Percentiles rank a stretch among this genome's conserved stretches.
These are phyloP conservation scores for Streptanthus diversifolius DNA, from an alignment of 345 rosid species.

Conservation along the genomic window DNA sequence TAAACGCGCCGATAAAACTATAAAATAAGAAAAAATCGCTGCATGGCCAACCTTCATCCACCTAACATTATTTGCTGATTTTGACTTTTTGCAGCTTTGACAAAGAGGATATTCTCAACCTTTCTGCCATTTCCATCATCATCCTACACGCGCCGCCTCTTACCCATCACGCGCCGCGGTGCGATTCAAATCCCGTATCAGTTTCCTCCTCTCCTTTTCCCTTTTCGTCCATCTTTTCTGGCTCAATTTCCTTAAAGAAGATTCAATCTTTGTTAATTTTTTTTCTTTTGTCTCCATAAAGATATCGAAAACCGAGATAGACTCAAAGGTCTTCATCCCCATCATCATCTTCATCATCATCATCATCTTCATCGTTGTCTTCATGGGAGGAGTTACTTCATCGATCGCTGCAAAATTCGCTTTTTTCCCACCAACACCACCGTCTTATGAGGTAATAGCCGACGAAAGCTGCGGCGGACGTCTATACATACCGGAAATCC, in stretches of 20 bases:
- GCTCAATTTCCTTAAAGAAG: neutral
- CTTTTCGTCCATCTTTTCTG: neutral
- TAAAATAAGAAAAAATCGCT: neutral
- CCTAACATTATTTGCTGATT: slow-evolving; percentile 3
- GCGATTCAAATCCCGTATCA: neutral
- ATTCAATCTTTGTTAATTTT: neutral
- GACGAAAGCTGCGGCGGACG: slow-evolving; percentile 47
- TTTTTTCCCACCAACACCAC: slow-evolving; percentile 93
- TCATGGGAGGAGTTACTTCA: slow-evolving; percentile 95
- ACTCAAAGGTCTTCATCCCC: neutral
- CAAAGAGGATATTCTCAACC: slow-evolving; percentile 10
- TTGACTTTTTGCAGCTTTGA: slow-evolving; percentile 19
- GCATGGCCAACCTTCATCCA: slow-evolving; percentile 21
- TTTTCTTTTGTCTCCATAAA: neutral
- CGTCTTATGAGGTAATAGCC: slow-evolving; percentile 58
- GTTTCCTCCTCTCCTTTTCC: neutral
- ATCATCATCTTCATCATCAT: neutral
- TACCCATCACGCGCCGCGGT: slow-evolving; percentile 20
- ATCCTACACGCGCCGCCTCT: slow-evolving; percentile 31
- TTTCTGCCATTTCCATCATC: neutral
- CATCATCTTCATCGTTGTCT: neutral
- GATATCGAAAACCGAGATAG: neutral
- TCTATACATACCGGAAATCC: slow-evolving; percentile 54
- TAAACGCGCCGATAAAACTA: neutral
- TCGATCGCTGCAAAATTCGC: slow-evolving; percentile 97